Evolutionary conservation across 495 filamentous ascomycete genomes (phyloP).

Genomic region (Stereocaulon alpinum): DNA sequence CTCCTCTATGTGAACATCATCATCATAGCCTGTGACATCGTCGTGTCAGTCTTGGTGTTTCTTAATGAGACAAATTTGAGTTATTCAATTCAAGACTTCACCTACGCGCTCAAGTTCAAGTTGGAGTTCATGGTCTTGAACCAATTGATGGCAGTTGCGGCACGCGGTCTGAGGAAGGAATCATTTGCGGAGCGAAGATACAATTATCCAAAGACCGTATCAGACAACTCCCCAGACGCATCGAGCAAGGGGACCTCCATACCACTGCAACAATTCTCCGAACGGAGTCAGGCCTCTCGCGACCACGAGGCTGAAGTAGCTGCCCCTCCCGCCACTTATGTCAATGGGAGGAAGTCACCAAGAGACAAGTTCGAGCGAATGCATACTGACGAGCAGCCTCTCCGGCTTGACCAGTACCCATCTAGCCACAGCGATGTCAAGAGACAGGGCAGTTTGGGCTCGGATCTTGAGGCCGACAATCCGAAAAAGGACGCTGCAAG

Average conservation of each 20-base stretch:
- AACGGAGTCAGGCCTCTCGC: neutral
- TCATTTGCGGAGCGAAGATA: neutral
- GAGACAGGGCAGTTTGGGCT: neutral
- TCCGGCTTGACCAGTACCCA: neutral
- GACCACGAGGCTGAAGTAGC: neutral
- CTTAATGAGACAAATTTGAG: slow-evolving; percentile 36
- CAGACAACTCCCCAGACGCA: neutral
- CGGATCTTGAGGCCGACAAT: neutral
- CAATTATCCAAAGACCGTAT: neutral
- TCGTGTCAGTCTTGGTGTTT: slow-evolving; percentile 37
- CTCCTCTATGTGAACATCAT: slow-evolving; percentile 39
- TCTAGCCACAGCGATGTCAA: neutral
- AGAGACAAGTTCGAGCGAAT: neutral
- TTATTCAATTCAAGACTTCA: slow-evolving; percentile 38
- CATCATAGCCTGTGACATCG: slow-evolving; percentile 37
- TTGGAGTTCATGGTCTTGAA: slow-evolving; percentile 45
- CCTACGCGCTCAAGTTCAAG: slow-evolving; percentile 44
- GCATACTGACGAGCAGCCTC: neutral
- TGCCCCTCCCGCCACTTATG: neutral
- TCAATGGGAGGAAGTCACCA: neutral
- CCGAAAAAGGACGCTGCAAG: neutral
- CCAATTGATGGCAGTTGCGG: slow-evolving; percentile 25
- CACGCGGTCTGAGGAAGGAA: neutral
- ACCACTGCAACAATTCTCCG: neutral
- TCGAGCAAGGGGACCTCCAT: neutral